A percentile compares a stretch with the other conserved stretches of the same genome.
Conservation (phyloP, 495 filamentous ascomycete genomes). For the Tuber calosporum region DNA sequence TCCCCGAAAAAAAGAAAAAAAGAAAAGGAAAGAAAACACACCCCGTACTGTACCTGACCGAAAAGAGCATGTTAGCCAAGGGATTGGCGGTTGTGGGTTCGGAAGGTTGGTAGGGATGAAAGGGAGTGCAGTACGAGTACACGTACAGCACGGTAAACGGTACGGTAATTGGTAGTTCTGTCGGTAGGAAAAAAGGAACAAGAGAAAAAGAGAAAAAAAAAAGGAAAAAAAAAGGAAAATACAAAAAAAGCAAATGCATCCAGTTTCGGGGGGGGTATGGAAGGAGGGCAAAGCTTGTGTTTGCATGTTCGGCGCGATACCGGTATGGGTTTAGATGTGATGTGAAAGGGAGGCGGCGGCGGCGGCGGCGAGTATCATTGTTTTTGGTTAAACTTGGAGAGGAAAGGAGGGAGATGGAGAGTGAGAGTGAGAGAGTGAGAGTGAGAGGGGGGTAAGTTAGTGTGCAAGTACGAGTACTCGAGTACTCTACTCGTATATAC, state of each 20-base stretch:
- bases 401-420: neutral
- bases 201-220: no score
- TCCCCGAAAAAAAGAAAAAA: neutral
- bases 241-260: neutral
- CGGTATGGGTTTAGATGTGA: neutral
- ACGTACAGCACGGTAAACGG: no score
- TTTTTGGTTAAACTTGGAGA: neutral
- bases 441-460: no score
- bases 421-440: no score
- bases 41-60: neutral
- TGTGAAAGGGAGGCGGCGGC: neutral
- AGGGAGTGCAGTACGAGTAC: neutral
- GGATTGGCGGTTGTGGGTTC: neutral
- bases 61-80: neutral
- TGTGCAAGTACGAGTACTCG: no score
- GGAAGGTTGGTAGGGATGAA: neutral
- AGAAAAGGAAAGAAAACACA: neutral
- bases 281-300: neutral
- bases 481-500: no score
- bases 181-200: neutral
- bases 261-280: no score
- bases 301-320: neutral
- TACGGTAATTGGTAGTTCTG: neutral
- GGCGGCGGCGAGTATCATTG: neutral
- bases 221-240: neutral